Conservation (phyloP, 2,329 filamentous ascomycete genomes). For the Cylindrodendrum hubeiense region DNA sequence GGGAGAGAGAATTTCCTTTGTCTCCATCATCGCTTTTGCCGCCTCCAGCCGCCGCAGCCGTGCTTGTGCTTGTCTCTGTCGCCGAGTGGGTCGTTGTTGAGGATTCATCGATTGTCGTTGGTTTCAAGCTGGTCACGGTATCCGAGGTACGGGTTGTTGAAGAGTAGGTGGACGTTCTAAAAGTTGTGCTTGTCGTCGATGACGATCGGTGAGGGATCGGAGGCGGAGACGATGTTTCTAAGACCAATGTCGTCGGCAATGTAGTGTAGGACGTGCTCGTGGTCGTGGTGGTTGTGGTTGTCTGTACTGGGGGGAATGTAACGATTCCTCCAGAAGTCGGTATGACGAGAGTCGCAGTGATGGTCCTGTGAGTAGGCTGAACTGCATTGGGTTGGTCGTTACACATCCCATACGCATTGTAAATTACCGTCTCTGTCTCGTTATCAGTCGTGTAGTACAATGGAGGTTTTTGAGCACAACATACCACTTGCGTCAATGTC, state of each 20-base stretch:
- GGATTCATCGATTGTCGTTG: constrained; percentile 22
- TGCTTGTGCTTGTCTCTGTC: constrained; percentile 30
- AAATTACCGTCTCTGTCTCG: constrained; percentile 53
- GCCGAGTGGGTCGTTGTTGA: constrained; percentile 26
- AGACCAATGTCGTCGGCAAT: constrained; percentile 45
- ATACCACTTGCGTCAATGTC: constrained; percentile 54
- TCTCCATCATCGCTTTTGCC: constrained; percentile 28
- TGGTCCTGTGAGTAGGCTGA: constrained; percentile 68
- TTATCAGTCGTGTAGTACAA: constrained; percentile 29
- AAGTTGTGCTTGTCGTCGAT: constrained; percentile 3
- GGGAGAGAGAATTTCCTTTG: constrained; percentile 43
- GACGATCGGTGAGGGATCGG: constrained; percentile 19
- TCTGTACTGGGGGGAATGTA: constrained; percentile 43
- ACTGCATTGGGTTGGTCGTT: constrained; percentile 60
- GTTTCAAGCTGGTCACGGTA: background rate
- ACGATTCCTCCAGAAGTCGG: constrained; percentile 46
- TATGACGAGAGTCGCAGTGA: constrained; percentile 68
- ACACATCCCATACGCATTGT: constrained; percentile 72
- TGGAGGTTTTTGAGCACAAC: constrained; percentile 21
- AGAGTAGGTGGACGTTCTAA: background rate
- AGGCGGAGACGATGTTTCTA: constrained; percentile 43
- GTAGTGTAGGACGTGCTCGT: constrained; percentile 30
- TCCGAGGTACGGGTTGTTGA: constrained; percentile 3
- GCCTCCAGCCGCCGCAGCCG: constrained; percentile 28
- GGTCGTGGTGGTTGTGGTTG: constrained; percentile 9